phyloP scores from a whole-genome alignment of 2,329 filamentous ascomycete species.

The Incumbomyces lentus region DNA sequence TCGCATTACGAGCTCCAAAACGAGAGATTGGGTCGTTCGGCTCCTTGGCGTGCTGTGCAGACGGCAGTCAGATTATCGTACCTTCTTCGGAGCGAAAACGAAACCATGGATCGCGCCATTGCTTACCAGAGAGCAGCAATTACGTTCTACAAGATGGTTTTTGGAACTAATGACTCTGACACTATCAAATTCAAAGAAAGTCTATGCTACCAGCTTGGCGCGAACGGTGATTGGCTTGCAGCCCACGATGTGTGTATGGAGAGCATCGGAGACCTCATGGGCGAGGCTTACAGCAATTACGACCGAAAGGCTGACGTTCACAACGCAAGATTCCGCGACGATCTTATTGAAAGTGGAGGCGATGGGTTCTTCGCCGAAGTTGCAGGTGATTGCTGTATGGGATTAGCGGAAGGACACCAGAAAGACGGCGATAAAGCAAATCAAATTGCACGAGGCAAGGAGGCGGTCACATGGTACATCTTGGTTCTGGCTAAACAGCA shows the following conservation, averaged over 20 bases:
- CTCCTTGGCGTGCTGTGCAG: constrained; percentile 1
- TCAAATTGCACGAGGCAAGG: no score
- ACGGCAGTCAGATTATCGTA: background rate
- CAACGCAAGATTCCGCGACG: background rate
- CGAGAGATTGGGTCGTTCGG: constrained; percentile 1
- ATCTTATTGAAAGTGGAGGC: background rate
- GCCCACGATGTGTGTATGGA: background rate
- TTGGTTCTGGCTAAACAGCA: no score
- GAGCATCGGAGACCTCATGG: background rate
- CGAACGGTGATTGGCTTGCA: background rate
- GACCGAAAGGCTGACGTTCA: background rate
- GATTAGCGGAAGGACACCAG: background rate
- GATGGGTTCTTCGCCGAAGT: background rate
- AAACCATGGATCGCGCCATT: background rate
- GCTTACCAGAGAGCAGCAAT: background rate
- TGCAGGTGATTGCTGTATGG: background rate
- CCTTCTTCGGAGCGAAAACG: background rate
- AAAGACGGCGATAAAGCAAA: background rate
- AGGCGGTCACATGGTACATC: no score
- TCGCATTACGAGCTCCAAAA: no score
- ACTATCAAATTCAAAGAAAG: background rate
- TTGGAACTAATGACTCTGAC: background rate
- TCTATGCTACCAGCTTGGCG: background rate
- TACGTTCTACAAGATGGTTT: background rate
- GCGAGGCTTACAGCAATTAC: background rate